phyloP scores from a whole-genome alignment of 2,329 filamentous ascomycete species.

The Parastagonospora avenae region DNA sequence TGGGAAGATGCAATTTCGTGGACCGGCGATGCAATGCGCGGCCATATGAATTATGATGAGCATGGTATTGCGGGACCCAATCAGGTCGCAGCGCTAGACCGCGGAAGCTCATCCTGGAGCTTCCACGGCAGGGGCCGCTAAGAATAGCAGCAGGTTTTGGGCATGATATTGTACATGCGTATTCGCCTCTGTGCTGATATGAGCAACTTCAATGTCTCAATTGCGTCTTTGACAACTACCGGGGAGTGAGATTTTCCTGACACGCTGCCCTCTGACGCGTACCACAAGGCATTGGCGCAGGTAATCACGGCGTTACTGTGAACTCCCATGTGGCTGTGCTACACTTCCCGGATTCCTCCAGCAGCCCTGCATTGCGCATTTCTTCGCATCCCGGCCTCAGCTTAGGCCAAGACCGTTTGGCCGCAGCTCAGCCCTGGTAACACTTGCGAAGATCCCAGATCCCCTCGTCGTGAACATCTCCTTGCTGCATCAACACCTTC shows the following conservation, averaged over 20 bases:
- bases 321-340: slow-evolving; percentile 12
- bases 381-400: slow-evolving; percentile 14
- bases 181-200: slow-evolving; percentile 19
- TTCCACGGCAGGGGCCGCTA: slow-evolving; percentile 8
- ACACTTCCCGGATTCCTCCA: slow-evolving; percentile 13
- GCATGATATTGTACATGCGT: slow-evolving; percentile 17
- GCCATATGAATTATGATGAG: slow-evolving; percentile 17
- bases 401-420: slow-evolving; percentile 28
- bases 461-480: not conserved
- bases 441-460: slow-evolving; percentile 3
- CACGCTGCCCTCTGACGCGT: no score
- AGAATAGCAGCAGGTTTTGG: slow-evolving; percentile 32
- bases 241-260: not conserved
- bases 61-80: slow-evolving; percentile 14
- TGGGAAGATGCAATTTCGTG: not conserved
- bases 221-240: not conserved
- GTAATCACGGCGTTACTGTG: not conserved
- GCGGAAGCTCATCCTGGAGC: slow-evolving; percentile 12
- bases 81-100: slow-evolving; percentile 20
- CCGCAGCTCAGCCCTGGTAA: slow-evolving; percentile 26
- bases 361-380: slow-evolving; percentile 20
- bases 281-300: no score
- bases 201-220: slow-evolving; percentile 3
- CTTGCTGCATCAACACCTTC: not conserved
- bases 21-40: not conserved